Conservation (phyloP, 192 early-diverging fungal species). For the Chytriomyces hyalinus region DNA sequence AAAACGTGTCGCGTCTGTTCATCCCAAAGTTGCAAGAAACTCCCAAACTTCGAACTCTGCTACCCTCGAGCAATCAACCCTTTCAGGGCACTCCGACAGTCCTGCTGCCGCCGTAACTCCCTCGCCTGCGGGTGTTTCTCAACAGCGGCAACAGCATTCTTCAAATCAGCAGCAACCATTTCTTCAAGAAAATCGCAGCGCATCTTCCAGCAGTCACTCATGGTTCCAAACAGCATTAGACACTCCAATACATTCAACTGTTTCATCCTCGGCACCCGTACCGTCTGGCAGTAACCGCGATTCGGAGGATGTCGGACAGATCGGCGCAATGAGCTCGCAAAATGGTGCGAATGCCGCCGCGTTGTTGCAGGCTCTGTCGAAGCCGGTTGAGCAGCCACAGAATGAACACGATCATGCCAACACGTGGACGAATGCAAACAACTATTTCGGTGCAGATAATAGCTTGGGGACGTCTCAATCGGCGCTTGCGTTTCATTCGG, state of each 20-base stretch:
- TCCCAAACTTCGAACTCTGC: background rate
- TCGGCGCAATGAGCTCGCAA: background rate
- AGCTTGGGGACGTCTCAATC: background rate
- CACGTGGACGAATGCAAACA: background rate
- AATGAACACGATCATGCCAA: background rate
- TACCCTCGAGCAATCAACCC: background rate
- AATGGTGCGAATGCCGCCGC: background rate
- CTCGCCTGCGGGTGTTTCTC: background rate
- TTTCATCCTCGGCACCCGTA: background rate
- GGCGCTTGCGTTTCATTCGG: no score
- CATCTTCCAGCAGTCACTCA: background rate
- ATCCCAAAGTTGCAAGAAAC: background rate
- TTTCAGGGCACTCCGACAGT: background rate
- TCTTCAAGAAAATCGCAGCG: background rate
- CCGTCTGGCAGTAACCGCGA: background rate
- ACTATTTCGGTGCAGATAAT: background rate
- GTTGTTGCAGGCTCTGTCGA: background rate
- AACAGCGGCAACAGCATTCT: background rate
- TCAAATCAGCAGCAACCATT: background rate
- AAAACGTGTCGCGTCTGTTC: background rate
- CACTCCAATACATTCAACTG: background rate
- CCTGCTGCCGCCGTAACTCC: background rate
- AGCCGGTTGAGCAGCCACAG: background rate
- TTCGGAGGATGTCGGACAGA: background rate
- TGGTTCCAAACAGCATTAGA: background rate